phyloP scores from a whole-genome alignment of 2,329 filamentous ascomycete species.

The Apiospora sp. region DNA sequence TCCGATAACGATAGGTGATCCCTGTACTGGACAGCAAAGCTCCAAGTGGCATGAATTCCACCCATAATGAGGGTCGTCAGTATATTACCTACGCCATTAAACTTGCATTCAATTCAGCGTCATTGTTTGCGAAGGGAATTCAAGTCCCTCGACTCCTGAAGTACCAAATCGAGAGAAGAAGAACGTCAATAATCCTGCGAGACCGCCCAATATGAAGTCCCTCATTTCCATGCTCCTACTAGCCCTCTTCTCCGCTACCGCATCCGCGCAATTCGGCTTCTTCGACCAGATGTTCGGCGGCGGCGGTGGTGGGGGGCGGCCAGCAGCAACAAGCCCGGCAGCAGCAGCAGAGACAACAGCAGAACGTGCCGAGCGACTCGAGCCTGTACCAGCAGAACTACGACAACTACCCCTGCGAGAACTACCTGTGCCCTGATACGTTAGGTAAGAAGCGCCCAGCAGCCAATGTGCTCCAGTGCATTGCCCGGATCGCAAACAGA shows the following conservation, averaged over 20 bases:
- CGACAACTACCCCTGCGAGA: slow-evolving; percentile 79
- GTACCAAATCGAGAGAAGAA: background rate
- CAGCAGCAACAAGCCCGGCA: slow-evolving; percentile 61
- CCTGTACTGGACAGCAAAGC: slow-evolving; percentile 36
- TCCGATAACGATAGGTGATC: slow-evolving; percentile 38
- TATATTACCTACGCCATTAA: background rate
- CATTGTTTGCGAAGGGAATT: background rate
- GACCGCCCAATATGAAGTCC: slow-evolving; percentile 42
- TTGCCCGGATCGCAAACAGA: background rate
- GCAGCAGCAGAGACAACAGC: slow-evolving; percentile 65
- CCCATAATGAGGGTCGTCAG: background rate
- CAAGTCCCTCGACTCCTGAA: background rate
- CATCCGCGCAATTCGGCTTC: slow-evolving; percentile 88
- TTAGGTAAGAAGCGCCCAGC: slow-evolving; percentile 54
- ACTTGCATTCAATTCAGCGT: background rate
- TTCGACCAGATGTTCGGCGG: slow-evolving; percentile 97
- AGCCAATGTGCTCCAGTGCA: no score
- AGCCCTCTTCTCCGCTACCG: slow-evolving; percentile 65
- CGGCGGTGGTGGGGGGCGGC: slow-evolving; percentile 41
- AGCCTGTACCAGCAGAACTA: slow-evolving; percentile 67
- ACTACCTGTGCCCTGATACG: slow-evolving; percentile 94
- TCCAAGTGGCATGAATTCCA: slow-evolving; percentile 21
- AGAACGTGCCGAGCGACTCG: slow-evolving; percentile 87
- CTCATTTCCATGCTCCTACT: slow-evolving; percentile 54
- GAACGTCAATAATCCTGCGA: background rate